phyloP scores from a whole-genome alignment of 148 eudicot genomes.

The Fagopyrum tataricum region DNA sequence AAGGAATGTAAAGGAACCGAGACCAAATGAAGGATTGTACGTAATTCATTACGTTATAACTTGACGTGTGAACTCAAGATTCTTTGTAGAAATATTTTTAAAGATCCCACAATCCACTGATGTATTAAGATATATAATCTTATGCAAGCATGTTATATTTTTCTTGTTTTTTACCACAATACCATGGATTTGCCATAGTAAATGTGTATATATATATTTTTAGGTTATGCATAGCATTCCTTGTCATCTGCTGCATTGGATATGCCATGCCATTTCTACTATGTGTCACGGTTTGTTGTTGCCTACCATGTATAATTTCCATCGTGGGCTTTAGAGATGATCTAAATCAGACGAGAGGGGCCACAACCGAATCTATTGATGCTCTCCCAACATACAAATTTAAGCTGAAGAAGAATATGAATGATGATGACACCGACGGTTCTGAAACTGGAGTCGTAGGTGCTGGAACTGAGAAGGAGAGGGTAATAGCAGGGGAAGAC shows the following conservation, averaged over 20 bases:
- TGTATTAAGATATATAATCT: not conserved
- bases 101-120: not conserved
- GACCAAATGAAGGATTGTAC: not conserved
- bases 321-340: constrained; percentile 87
- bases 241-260: constrained; percentile 82
- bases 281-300: constrained; percentile 92
- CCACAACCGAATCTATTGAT: constrained; percentile 75
- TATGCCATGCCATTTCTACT: constrained; percentile 96
- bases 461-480: constrained; percentile 87
- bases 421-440: constrained; percentile 25
- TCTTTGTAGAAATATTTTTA: not conserved
- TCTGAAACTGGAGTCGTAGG: constrained; percentile 68
- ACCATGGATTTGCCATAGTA: not conserved
- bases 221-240: constrained; percentile 91
- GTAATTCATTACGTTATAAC: too few relatives aligned
- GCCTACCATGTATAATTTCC: constrained; percentile 91
- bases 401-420: constrained; percentile 62
- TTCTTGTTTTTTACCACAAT: not conserved
- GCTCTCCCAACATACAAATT: constrained; percentile 79
- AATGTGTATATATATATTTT: constrained; percentile 1
- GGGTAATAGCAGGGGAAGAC: constrained; percentile 80
- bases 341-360: constrained; percentile 70
- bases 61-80: too few relatives aligned
- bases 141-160: not conserved
- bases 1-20: not conserved